Base-by-base conservation (phyloP, 2,329 filamentous ascomycete species). In the Diaporthe sp. region DNA sequence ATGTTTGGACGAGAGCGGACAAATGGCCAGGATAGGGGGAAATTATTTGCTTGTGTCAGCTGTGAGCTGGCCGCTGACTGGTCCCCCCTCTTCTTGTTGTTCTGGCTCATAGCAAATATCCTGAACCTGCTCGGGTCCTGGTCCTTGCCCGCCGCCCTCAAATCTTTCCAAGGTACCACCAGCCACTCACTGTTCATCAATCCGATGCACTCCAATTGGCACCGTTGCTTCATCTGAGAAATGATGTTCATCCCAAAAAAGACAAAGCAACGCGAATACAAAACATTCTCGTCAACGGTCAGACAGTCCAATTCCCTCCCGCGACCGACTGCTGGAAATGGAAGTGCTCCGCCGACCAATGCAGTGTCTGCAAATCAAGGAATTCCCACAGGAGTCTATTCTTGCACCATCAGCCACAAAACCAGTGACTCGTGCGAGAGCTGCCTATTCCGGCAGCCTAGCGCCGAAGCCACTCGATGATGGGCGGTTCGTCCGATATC, bases 391-490 rank as follows among this genome's bases (percentile, higher is more conserved):
- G 63, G 10, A 25, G 5, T 25, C 65, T 53, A 20, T 53, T 39
- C 63, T 53, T 37, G 65, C 44, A 17, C 63, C 63, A 53, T 68
- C 63, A 68, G 44, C 44, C 61, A 51, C 61, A n/a, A 4, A 25
- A 25, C 28, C 63, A 68, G 34, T 28, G 31, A 68, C 63, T 68
- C 65, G 65, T 68, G 65, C 65, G 65, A 68, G 65, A 68, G 65
- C 65, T 68, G 65, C 65, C 65, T 68, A 53, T 68, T 53, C 65
- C 15, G 65, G 65, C 65, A 68, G 65, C 20, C 47, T 25, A 53
- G 31, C 9, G 12, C 65, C 65, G 65, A 22, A 2, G 47, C 65
- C 65, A 53, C 15, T 37, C 65, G 13, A 25, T 39, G 22, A 20
- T 55, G 31, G 65, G 65, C 31, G 20, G 47, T 20, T 39, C 22